A percentile compares a stretch with the other conserved stretches of the same genome.
phyloP scores from a whole-genome alignment of 2,329 filamentous ascomycete species.

The Colletotrichum coccodes region DNA sequence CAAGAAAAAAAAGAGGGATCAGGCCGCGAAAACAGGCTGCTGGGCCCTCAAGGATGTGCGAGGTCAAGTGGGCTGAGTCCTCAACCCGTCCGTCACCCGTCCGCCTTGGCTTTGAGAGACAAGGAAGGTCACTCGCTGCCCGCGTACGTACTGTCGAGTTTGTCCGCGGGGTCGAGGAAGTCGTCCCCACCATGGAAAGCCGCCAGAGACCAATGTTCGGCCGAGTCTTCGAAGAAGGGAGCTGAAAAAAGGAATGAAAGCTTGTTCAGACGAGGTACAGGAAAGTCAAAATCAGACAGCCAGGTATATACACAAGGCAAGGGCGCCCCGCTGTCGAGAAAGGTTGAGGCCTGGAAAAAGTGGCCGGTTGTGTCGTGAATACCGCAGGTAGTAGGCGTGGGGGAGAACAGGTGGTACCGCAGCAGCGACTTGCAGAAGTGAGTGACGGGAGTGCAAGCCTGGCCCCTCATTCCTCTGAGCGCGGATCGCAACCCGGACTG shows the following conservation, averaged over 20 bases:
- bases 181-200: neutral
- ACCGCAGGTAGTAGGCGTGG: neutral
- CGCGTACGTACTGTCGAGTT: neutral
- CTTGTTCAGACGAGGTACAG: constrained; percentile 10
- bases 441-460: neutral
- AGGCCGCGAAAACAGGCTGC: constrained; percentile 8
- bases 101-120: constrained; percentile 25
- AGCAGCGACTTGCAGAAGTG: constrained; percentile 8
- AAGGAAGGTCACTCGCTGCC: constrained; percentile 13
- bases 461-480: neutral
- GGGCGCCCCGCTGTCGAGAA: constrained; percentile 1
- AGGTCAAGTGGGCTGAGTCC: constrained; percentile 31
- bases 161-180: neutral
- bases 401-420: neutral
- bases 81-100: constrained; percentile 10
- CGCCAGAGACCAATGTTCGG: neutral
- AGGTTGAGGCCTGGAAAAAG: constrained; percentile 5
- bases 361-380: neutral
- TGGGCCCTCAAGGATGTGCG: constrained; percentile 6
- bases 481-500: too few species aligned
- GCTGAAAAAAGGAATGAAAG: neutral
- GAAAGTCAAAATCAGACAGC: neutral
- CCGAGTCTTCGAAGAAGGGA: neutral
- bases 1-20: neutral
- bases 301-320: constrained; percentile 1